phyloP scores from a whole-genome alignment of 192 early-diverging fungal genomes.

The Chytriomyces sp. region DNA sequence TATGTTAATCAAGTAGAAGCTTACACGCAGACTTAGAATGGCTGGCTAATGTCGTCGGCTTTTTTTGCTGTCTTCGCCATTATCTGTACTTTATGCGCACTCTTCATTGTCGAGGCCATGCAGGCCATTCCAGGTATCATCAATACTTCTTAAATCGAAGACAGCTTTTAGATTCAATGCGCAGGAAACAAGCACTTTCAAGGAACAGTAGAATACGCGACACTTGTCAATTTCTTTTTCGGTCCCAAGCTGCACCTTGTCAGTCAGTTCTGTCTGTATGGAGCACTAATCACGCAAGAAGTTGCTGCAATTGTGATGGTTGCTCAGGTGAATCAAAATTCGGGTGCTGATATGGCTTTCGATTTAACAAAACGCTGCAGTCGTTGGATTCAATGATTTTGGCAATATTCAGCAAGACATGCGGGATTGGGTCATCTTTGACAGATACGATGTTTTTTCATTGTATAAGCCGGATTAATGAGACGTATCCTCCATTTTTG shows the following conservation, averaged over 20 bases:
- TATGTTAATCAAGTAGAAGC: neutral
- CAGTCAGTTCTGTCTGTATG: slow-evolving; percentile 23
- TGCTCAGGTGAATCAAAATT: slow-evolving; percentile 37
- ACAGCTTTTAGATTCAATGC: neutral
- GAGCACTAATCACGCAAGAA: slow-evolving; percentile 46
- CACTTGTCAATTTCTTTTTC: slow-evolving; percentile 60
- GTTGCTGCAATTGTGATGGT: slow-evolving; percentile 53
- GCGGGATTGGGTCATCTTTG: slow-evolving; percentile 35
- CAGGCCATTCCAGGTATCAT: slow-evolving; percentile 52
- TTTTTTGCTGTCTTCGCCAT: slow-evolving; percentile 33
- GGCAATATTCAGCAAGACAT: slow-evolving; percentile 53
- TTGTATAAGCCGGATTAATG: no score
- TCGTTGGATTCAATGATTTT: slow-evolving; percentile 55
- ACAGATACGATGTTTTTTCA: neutral
- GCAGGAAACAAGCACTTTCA: slow-evolving; percentile 4
- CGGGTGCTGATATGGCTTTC: no score
- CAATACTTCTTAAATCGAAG: neutral
- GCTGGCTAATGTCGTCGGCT: slow-evolving; percentile 40
- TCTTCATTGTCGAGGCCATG: slow-evolving; percentile 51
- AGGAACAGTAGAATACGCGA: slow-evolving; percentile 61
- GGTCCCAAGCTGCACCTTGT: slow-evolving; percentile 11
- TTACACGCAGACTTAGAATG: slow-evolving; percentile 16
- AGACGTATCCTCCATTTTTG: no score
- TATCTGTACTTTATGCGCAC: slow-evolving; percentile 23
- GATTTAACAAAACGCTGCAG: slow-evolving; percentile 6